Base-by-base conservation (phyloP, 805 yeast genomes). In the Lipomyces starkeyi region DNA sequence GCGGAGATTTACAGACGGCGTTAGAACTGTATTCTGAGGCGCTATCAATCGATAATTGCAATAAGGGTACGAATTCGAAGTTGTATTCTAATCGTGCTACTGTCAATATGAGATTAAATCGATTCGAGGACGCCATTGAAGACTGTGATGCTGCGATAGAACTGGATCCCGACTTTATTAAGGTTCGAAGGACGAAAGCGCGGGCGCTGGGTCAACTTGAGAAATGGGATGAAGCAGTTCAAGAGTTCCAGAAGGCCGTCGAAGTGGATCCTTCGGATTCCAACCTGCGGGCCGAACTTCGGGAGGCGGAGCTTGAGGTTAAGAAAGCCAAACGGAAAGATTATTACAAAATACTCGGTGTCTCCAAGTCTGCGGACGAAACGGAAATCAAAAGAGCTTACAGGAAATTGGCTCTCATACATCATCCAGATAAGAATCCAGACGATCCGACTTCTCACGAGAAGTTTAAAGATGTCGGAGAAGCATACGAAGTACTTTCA, bases 381-480 rank as follows among this genome's bases (percentile, higher is more conserved):
- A 74, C 77, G 1, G 89, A 87, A 64, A 86, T 91, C 75, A 90
- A 90, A 77, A 91, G 89, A 78, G 93, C 97, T 0, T 91, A 90
- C 79, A 62, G 94, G 74, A 86, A 86, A 72, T 82, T 87, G 72
- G 97, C 97, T 4, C 83, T 91, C 69, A 84, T 84, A 71, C 86
- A 87, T 74, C 97, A 91, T 76, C 97, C 97, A 0, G 97, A 91
- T 75, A 91, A 92, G 80, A 89, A 91, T 77, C 79, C 76, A 22
- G 98, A 93, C 79, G 91, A 91, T 76, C 87, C 87, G 66, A 80
- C 87, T 17, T 98, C 97, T 32, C 96, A 97, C 65, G 98, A 95
- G 77, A 94, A 92, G 82, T 94, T 94, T 81, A 95, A 94, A 81
- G 98, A 93, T 79, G 86, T 92, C 75, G 88, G 96, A 27, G 86